Base-by-base conservation (phyloP, 352 stramenopile species). In the Pythium biforme region DNA sequence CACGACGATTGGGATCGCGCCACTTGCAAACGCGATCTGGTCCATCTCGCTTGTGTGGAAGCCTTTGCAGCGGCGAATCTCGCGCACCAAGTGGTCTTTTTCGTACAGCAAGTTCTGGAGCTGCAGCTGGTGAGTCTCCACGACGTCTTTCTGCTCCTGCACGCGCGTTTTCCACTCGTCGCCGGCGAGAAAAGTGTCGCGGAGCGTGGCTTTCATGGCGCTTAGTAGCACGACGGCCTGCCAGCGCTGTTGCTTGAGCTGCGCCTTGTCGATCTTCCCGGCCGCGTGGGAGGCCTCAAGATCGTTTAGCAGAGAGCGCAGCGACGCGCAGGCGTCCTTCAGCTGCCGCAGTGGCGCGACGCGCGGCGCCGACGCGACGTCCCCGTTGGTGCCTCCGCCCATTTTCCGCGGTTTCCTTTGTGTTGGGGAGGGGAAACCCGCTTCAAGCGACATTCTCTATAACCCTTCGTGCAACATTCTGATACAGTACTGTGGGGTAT, bases 101-200 rank as follows among this genome's bases (percentile, higher is more conserved):
- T 93, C 84, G 64, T 93, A 93, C 43, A 93, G 64, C 48, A 93
- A 43, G 46, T 93, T 93, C 72, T 93, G 84, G 20, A 93, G 62
- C 65, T 90, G 78, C 29, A 93, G 65, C 59, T 93, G 84, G 27
- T 93, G 82, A 15, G 77, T 54, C 62, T 93, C 84, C 11, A 87
- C 79, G 25, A 88, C 69, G 59, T 89, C 66, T 64, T 93, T 93
- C 50, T 93, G 70, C 55, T 84, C 78, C 45, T 89, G 80, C 17
- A 93, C 82, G 47, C 78, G 79, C 51, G 64, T 68, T 19, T 86
- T 86, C 27, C 79, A 83, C n/a, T 55, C 64, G 34, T 93, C 81
- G n/a, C 78, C 73, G 46, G 72, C 80, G 43, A 91, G 50, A 59
- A 91, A 93, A 46, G 84, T 91, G 31, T 88, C 74, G 47, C 84